Conservation (phyloP, 2,329 filamentous ascomycete species). For the Trichoderma breve region DNA sequence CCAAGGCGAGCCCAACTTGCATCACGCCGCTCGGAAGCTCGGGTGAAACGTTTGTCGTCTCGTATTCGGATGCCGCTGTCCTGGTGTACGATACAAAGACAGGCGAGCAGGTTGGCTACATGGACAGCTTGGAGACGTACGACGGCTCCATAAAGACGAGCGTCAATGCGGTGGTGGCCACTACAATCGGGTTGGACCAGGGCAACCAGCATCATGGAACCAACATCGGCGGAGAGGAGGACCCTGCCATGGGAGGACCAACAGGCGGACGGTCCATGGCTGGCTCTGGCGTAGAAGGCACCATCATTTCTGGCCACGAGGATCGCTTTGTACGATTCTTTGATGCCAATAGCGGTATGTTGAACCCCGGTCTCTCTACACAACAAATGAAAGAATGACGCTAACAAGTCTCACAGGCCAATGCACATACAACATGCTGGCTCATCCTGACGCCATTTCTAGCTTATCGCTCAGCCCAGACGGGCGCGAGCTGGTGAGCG, state of each 20-base stretch:
- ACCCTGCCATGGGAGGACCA: conserved; percentile 66
- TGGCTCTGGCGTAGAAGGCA: conserved; percentile 81
- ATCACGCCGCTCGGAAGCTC: conserved; percentile 83
- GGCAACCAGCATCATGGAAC: conserved; percentile 52
- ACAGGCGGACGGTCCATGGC: conserved; percentile 67
- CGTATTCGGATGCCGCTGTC: conserved; percentile 85
- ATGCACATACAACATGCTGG: conserved; percentile 99
- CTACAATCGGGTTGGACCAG: conserved; percentile 78
- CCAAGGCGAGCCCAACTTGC: conserved; percentile 76
- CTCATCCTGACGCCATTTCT: conserved; percentile 90
- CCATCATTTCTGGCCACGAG: conserved; percentile 95
- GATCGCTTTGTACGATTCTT: conserved; percentile 96
- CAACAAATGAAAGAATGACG: neutral
- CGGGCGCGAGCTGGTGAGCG: conserved; percentile 89
- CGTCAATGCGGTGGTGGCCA: conserved; percentile 89
- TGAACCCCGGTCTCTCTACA: conserved; percentile 25
- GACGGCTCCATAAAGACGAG: conserved; percentile 76
- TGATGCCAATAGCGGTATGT: conserved; percentile 96
- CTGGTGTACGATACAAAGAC: conserved; percentile 89
- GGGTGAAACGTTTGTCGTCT: conserved; percentile 88
- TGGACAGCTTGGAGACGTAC: conserved; percentile 93
- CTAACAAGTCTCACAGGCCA: conserved; percentile 62
- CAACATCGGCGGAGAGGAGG: conserved; percentile 68
- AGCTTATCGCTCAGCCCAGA: conserved; percentile 89
- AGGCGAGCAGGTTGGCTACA: conserved; percentile 85